Base-by-base conservation (phyloP, 768 basidiomycete genomes). In the Pisolithus tinctorius region DNA sequence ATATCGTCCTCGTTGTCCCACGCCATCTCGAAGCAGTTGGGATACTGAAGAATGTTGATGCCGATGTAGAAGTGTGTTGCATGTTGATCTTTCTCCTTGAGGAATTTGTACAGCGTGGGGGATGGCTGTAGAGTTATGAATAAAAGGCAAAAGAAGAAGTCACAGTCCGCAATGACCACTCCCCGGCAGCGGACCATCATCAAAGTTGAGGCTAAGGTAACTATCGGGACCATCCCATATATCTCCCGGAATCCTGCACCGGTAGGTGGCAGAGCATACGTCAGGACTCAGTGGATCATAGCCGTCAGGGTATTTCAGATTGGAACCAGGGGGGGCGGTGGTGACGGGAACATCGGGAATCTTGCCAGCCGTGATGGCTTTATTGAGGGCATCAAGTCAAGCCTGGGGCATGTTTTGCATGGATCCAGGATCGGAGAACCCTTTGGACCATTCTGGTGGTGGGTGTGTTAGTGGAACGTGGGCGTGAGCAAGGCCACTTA, bases 21-120 rank as follows among this genome's bases (percentile, higher is more conserved):
- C 0, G 82, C 82, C 9, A 62, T 60, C 51, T 70, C 56, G 67
- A 93, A 90, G 43, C 74, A 59, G 8, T 72, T 62, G 4, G 82
- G 78, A 61, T 86, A 72, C 39, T 62, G 47, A 26, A 87, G 58
- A 52, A 93, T 86, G 62, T 92, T 87, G 31, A 76, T 63, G 16
- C 93, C 93, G 56, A 96, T 94, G 74, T 93, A 80, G 66, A 94
- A 95, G 63, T 94, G 91, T 4, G 93, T 94, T 3, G 82, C 83
- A n/a, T 67, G 76, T 51, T 81, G 66, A 53, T 84, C 80, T 51
- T 93, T 76, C n/a, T 71, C 49, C 52, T 74, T 56, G 45, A 95
- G 72, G 65, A 91, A 94, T 6, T 77, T 59, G 60, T 88, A 79
- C 17, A 95, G 77, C 11, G 53, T 54, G 1, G 61, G 59, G 14